Conservation (phyloP, 805 yeast species). For the Yarrowia bubula region DNA sequence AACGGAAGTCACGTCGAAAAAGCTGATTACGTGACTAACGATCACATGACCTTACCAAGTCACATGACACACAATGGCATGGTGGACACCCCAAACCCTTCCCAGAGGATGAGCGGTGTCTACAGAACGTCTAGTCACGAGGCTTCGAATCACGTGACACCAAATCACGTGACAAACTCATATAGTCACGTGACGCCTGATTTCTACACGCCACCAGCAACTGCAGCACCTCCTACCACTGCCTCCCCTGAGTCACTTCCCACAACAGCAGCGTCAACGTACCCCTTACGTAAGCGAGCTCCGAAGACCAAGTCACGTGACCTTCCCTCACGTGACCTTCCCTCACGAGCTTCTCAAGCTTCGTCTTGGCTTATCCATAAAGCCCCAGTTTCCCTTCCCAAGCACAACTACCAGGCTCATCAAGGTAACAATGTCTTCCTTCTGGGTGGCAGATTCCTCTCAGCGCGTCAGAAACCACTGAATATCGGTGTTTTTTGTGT, state of each 20-base stretch:
- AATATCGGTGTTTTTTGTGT: conserved; percentile 42
- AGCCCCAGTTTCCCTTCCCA: neutral
- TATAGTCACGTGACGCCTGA: neutral
- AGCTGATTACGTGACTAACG: neutral
- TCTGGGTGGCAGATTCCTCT: conserved; percentile 63
- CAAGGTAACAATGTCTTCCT: conserved; percentile 43
- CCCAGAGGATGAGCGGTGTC: neutral
- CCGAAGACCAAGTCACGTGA: neutral
- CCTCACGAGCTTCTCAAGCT: neutral
- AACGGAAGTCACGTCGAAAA: neutral
- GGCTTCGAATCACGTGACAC: neutral
- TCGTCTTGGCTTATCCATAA: neutral
- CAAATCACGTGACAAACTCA: neutral
- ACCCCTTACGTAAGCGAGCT: neutral
- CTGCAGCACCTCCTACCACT: neutral
- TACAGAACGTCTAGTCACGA: neutral
- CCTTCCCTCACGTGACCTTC: neutral
- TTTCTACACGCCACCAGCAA: neutral
- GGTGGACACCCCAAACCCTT: neutral
- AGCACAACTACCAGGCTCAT: conserved; percentile 8
- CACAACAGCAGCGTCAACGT: neutral
- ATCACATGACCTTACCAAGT: neutral
- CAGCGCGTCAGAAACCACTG: conserved; percentile 43
- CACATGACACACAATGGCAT: neutral
- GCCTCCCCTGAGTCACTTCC: neutral